Conservation (phyloP, 768 basidiomycete species). For the Kwoniella pini region DNA sequence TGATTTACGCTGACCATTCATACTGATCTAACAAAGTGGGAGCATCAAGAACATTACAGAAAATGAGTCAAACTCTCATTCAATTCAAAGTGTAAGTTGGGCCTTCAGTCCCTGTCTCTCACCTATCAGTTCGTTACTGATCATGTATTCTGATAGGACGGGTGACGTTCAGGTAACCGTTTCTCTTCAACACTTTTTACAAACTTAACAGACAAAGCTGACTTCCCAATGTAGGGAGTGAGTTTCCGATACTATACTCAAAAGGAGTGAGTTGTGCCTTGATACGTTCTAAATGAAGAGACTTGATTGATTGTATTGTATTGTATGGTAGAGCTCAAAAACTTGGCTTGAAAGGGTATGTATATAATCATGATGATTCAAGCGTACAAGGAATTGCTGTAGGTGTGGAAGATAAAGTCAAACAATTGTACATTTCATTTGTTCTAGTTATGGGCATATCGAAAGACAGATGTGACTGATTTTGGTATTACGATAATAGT, state of each 20-base stretch:
- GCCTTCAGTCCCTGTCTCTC: not conserved
- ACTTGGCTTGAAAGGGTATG: constrained; percentile 46
- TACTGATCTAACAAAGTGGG: constrained; percentile 19
- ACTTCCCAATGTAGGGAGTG: constrained; percentile 28
- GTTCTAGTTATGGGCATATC: not conserved
- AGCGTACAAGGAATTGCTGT: constrained; percentile 49
- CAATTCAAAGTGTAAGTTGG: constrained; percentile 42
- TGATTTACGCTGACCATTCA: not conserved
- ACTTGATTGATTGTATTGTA: not conserved
- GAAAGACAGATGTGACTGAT: not conserved
- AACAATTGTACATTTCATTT: constrained; percentile 40
- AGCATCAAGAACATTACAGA: not conserved
- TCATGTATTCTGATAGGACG: constrained; percentile 20
- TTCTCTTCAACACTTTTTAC: not conserved
- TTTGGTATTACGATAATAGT: constrained; percentile 8
- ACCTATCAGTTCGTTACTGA: not conserved
- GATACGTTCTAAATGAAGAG: too few species aligned
- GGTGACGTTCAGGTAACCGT: constrained; percentile 38
- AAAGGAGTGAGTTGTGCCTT: constrained; percentile 29
- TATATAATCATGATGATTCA: constrained; percentile 46
- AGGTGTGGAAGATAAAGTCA: constrained; percentile 35
- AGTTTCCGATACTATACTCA: constrained; percentile 40
- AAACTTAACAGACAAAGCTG: not conserved
- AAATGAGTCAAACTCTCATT: constrained; percentile 31
- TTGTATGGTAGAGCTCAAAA: constrained; percentile 26